phyloP scores from a whole-genome alignment of 768 basidiomycete species.

The Trametes coccinea region DNA sequence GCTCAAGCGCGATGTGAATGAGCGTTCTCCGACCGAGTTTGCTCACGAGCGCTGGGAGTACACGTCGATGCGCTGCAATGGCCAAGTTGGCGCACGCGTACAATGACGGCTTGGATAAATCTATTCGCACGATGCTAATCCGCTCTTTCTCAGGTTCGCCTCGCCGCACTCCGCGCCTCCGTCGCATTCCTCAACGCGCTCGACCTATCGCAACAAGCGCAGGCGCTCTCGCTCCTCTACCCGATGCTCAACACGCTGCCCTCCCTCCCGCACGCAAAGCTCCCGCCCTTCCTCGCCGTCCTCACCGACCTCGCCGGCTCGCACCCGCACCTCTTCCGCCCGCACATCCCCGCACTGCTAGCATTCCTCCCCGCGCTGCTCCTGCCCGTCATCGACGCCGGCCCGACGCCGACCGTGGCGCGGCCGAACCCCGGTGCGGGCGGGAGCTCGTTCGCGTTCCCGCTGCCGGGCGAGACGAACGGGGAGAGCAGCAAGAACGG shows the following conservation, averaged over 20 bases:
- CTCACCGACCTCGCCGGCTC: constrained; percentile 71
- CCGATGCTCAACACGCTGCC: constrained; percentile 79
- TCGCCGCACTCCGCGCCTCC: constrained; percentile 68
- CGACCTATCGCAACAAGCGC: constrained; percentile 60
- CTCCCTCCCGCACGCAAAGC: constrained; percentile 49
- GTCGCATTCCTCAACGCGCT: constrained; percentile 67
- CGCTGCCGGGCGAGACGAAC: constrained; percentile 28
- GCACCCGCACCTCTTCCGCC: constrained; percentile 70
- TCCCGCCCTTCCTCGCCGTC: constrained; percentile 65
- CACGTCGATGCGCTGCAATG: too few relatives aligned
- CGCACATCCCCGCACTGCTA: constrained; percentile 68
- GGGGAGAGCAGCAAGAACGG: constrained; percentile 32
- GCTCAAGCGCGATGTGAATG: too few relatives aligned
- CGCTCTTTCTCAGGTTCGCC: constrained; percentile 54
- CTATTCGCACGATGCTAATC: too few relatives aligned
- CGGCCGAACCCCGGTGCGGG: constrained; percentile 40
- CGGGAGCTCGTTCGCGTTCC: constrained; percentile 42
- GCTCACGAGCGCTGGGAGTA: too few relatives aligned
- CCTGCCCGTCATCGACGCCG: constrained; percentile 58
- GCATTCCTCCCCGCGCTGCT: constrained; percentile 71
- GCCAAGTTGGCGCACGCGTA: too few relatives aligned
- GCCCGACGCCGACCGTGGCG: constrained; percentile 55
- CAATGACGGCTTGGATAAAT: too few relatives aligned
- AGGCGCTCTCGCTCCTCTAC: constrained; percentile 58
- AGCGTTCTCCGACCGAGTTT: too few relatives aligned